phyloP scores from a whole-genome alignment of 441 rosid species.

The Isatis lusitanica region DNA sequence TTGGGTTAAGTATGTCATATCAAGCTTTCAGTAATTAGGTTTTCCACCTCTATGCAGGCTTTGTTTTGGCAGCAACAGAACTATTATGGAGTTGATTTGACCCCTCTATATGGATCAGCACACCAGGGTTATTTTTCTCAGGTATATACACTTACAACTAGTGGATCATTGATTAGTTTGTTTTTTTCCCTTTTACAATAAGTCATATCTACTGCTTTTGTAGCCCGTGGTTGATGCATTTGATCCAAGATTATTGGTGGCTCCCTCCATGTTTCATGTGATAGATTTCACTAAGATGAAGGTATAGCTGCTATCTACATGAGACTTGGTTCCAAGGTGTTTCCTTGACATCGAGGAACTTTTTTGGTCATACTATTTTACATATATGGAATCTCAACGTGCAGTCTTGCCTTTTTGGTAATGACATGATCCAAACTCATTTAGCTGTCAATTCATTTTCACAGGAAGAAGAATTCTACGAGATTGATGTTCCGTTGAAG shows the following conservation, averaged over 20 bases:
- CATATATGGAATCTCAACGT: neutral
- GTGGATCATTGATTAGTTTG: neutral
- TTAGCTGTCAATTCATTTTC: constrained; percentile 18
- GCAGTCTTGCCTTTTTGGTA: neutral
- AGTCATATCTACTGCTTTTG: constrained; percentile 3
- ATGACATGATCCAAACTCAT: constrained; percentile 6
- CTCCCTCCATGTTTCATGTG: constrained; percentile 66
- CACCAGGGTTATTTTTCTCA: constrained; percentile 92
- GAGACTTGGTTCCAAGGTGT: neutral
- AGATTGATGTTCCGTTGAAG: constrained; percentile 81
- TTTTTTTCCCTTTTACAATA: neutral
- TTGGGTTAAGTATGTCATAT: neutral
- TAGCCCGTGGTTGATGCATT: constrained; percentile 99
- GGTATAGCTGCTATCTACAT: constrained; percentile 43
- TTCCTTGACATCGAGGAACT: neutral
- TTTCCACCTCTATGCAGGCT: constrained; percentile 53
- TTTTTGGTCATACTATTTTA: neutral
- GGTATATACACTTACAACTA: constrained; percentile 43
- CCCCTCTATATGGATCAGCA: constrained; percentile 76
- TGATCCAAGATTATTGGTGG: constrained; percentile 94
- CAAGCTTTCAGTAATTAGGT: neutral
- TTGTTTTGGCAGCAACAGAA: constrained; percentile 95
- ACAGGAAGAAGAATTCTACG: constrained; percentile 87
- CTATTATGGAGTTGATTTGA: constrained; percentile 88
- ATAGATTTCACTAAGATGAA: constrained; percentile 70